phyloP scores from a whole-genome alignment of 2,329 filamentous ascomycete genomes.

The Cadophora gregata region DNA sequence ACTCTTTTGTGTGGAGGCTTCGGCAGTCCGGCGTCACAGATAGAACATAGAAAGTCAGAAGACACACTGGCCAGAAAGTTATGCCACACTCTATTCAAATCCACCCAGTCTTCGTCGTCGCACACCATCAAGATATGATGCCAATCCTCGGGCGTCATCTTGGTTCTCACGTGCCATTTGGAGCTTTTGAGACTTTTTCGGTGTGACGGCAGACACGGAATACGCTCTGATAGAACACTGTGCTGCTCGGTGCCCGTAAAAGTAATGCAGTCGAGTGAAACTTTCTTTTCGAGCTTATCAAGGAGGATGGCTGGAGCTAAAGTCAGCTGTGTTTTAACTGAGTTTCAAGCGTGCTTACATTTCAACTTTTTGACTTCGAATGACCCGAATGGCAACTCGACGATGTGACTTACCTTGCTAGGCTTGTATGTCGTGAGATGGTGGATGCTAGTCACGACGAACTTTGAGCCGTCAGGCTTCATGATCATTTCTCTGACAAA shows the following conservation, averaged over 20 bases:
- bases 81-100: background rate
- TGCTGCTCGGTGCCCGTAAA: background rate
- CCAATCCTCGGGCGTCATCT: conserved; percentile 8
- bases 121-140: background rate
- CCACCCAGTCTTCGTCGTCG: background rate
- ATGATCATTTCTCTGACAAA: background rate
- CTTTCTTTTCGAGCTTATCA: background rate
- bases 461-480: background rate
- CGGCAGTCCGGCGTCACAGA: background rate
- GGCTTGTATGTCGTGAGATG: background rate
- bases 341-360: background rate
- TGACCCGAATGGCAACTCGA: background rate
- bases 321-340: background rate
- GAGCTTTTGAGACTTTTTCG: background rate
- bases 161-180: background rate
- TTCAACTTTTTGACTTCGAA: background rate
- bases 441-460: background rate
- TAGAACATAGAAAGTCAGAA: background rate
- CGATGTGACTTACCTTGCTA: background rate
- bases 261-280: background rate
- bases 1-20: background rate
- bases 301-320: background rate
- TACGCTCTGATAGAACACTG: background rate
- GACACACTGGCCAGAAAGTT: background rate
- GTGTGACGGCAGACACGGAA: background rate